Base-by-base conservation (phyloP, 768 basidiomycete genomes). In the Russula griseocarnosa region DNA sequence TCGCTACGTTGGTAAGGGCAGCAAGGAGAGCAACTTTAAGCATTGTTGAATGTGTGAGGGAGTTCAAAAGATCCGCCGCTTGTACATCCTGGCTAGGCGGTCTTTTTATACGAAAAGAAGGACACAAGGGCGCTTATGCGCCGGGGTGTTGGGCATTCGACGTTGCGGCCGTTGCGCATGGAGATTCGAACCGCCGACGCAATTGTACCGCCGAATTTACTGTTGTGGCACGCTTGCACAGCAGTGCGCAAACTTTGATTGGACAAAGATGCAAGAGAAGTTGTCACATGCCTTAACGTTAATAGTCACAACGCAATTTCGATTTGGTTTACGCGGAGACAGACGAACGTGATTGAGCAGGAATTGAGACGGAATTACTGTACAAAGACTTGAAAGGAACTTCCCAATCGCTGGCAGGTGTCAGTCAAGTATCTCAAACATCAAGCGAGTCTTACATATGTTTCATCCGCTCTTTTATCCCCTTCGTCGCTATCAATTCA, bases 41-140 rank as follows among this genome's bases (percentile, higher is more conserved):
- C 73, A 75, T 73, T 36, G 22, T 52, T 52, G 62, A 26, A 13
- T 36, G 34, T 7, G 34, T 26, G 30, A 30, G 30, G 42, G 46
- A 55, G 30, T 38, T 24, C 3, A 22, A 57, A 22, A 36, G 50
- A 6, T 57, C 47, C 11, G 16, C 32, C 28, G 20, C 38, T 18
- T 30, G 20, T 16, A 42, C 20, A 44, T 16, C 30, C 3, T 11
- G 8, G 7, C 32, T 1, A 32, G 30, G 4, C 8, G 30, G 22
- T 22, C 30, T 22, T 44, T 62, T 44, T 62, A 56, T 62, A 50
- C 7, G 26, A 30, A 22, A 22, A 58, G 24, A 16, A 18, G 22
- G 22, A 10, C 10, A 10, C 22, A 24, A 47, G 46, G 57, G 55
- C 24, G 42, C 24, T 46, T 4, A 3, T 51, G 10, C 7, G 50